phyloP scores from a whole-genome alignment of 441 rosid species.

The Arabidopsis hybrid region DNA sequence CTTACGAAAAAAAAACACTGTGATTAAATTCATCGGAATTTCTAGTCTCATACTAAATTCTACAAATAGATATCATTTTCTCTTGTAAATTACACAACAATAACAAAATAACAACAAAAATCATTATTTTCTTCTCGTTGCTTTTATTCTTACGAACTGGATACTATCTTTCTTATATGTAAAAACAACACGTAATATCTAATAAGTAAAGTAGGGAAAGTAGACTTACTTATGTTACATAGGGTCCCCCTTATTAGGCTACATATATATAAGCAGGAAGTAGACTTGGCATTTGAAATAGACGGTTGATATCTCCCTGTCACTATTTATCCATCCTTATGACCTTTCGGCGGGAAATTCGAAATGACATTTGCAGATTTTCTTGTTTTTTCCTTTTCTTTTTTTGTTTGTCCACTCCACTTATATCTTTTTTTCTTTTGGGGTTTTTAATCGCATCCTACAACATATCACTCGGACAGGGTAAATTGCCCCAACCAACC shows the following conservation, averaged over 20 bases:
- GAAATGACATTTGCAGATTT: conserved; percentile 44
- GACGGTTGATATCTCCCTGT: conserved; percentile 36
- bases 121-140: not conserved
- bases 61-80: no score
- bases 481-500: conserved; percentile 41
- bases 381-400: not conserved
- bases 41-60: no score
- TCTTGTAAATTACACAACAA: no score
- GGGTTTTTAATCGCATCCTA: not conserved
- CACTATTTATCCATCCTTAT: conserved; percentile 5
- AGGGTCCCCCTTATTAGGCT: not conserved
- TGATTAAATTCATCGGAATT: no score
- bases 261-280: no score
- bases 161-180: no score
- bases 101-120: not conserved
- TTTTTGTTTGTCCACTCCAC: conserved; percentile 2
- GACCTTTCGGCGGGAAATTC: conserved; percentile 48
- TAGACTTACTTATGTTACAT: not conserved
- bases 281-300: conserved; percentile 32
- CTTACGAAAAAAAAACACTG: no score
- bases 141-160: not conserved
- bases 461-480: conserved; percentile 34
- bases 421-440: not conserved
- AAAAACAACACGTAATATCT: no score
- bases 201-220: no score